Evolutionary conservation across 495 filamentous ascomycete species (phyloP).

Genomic region (Trichoderma reesei): DNA sequence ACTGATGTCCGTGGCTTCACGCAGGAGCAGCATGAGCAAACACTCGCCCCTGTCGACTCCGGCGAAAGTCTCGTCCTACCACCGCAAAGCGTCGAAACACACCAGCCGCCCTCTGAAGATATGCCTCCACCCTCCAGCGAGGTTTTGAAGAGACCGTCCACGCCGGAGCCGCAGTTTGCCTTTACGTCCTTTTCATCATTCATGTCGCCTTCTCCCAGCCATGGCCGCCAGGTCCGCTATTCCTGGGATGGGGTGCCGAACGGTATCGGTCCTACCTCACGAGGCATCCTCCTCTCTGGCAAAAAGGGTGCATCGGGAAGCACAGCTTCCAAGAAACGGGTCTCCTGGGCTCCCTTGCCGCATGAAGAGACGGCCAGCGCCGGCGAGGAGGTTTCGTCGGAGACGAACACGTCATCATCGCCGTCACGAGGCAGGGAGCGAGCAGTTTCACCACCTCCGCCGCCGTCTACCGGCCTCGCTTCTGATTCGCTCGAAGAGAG

Average conservation of each 20-base stretch:
- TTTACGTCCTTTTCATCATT: constrained; percentile 1
- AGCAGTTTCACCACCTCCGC: constrained; percentile 14
- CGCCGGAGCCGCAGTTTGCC: constrained; percentile 1
- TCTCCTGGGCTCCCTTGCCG: constrained; percentile 21
- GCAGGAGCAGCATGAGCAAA: neutral
- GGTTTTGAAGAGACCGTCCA: neutral
- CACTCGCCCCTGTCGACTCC: neutral
- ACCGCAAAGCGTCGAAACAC: neutral
- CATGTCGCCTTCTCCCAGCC: constrained; percentile 5
- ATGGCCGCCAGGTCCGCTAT: neutral
- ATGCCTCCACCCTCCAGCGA: neutral
- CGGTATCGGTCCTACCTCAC: neutral
- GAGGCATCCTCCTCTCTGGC: neutral
- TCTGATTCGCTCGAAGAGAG: constrained; percentile 11
- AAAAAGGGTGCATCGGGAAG: neutral
- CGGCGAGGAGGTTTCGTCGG: neutral
- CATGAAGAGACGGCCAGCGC: constrained; percentile 13
- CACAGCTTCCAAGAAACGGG: constrained; percentile 11
- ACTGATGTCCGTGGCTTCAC: neutral
- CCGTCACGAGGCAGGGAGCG: neutral
- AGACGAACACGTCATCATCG: neutral
- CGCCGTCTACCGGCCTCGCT: constrained; percentile 15
- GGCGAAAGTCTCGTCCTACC: neutral
- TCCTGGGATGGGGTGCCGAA: neutral
- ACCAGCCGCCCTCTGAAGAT: neutral